Evolutionary conservation across 2,329 filamentous ascomycete genomes (phyloP).

Genomic region (Zasmidium citrigriseum): DNA sequence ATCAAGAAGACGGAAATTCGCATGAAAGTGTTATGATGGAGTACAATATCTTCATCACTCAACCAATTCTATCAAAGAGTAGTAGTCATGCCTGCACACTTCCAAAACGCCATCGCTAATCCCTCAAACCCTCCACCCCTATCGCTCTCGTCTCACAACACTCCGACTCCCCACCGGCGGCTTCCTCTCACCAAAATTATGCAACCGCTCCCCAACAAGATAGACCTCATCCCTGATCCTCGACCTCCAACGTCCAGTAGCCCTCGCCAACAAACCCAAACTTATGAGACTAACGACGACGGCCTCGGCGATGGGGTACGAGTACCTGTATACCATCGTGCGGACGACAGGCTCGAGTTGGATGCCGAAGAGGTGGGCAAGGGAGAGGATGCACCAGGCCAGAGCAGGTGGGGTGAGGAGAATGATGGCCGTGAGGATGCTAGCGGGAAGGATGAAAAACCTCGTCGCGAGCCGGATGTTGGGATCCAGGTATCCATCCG

Average conservation of each 20-base stretch:
- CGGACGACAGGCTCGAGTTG: slow-evolving; percentile 4
- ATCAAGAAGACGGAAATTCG: no score
- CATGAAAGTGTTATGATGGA: no score
- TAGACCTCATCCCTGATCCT: slow-evolving; percentile 93
- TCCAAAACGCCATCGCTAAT: slow-evolving; percentile 12
- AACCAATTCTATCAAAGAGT: background rate
- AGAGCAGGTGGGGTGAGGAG: slow-evolving; percentile 65
- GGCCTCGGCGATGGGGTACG: slow-evolving; percentile 63
- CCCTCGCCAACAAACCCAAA: slow-evolving; percentile 44
- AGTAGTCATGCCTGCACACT: no score
- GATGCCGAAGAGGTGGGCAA: slow-evolving; percentile 6
- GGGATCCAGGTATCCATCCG: slow-evolving; percentile 74
- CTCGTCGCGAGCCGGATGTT: slow-evolving; percentile 78
- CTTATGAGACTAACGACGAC: slow-evolving; percentile 14
- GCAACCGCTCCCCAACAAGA: slow-evolving; percentile 87
- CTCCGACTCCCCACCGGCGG: slow-evolving; percentile 35
- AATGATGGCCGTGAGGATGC: slow-evolving; percentile 62
- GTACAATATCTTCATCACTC: no score
- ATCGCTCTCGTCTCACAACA: slow-evolving; percentile 33
- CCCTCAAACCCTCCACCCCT: background rate
- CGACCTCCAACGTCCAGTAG: slow-evolving; percentile 74
- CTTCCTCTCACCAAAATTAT: slow-evolving; percentile 78
- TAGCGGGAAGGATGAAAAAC: slow-evolving; percentile 78
- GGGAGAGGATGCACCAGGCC: slow-evolving; percentile 52
- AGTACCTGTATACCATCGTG: slow-evolving; percentile 60